Evolutionary conservation across 495 filamentous ascomycete species (phyloP).

Genomic region (Penicillium subrubescens): DNA sequence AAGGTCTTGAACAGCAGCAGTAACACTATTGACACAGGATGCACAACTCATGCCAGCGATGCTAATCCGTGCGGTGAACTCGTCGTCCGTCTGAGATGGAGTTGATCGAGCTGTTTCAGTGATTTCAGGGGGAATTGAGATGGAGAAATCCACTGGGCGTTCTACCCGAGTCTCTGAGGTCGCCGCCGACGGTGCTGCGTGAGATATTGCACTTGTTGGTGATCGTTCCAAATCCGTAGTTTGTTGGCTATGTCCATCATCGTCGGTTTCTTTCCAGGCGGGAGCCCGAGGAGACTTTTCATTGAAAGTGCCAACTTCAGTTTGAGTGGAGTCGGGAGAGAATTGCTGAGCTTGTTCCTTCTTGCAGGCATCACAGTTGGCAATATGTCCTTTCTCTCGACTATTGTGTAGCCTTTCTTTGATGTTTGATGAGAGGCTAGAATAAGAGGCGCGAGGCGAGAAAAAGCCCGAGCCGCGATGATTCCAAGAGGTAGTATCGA

Average conservation of each 20-base stretch:
- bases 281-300: conserved; percentile 17
- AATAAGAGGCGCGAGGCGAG: conserved; percentile 25
- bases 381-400: conserved; percentile 38
- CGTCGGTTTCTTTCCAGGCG: background rate
- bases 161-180: conserved; percentile 5
- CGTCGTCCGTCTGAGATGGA: conserved; percentile 8
- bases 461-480: conserved; percentile 31
- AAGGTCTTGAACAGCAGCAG: conserved; percentile 48
- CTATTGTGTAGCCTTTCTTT: conserved; percentile 26
- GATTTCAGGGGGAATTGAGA: conserved; percentile 6
- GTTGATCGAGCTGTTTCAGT: conserved; percentile 4
- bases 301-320: conserved; percentile 3
- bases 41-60: conserved; percentile 70
- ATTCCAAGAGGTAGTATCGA: conserved; percentile 38
- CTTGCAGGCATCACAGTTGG: conserved; percentile 53
- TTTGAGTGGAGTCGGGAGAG: conserved; percentile 12
- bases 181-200: background rate
- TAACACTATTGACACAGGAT: conserved; percentile 59
- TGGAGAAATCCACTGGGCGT: background rate
- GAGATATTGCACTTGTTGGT: background rate
- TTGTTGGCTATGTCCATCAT: background rate
- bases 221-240: background rate
- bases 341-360: conserved; percentile 34
- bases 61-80: conserved; percentile 49
- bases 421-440: conserved; percentile 28